Base-by-base conservation (phyloP, 2,329 filamentous ascomycete genomes). In the Ascocoryne sarcoides region DNA sequence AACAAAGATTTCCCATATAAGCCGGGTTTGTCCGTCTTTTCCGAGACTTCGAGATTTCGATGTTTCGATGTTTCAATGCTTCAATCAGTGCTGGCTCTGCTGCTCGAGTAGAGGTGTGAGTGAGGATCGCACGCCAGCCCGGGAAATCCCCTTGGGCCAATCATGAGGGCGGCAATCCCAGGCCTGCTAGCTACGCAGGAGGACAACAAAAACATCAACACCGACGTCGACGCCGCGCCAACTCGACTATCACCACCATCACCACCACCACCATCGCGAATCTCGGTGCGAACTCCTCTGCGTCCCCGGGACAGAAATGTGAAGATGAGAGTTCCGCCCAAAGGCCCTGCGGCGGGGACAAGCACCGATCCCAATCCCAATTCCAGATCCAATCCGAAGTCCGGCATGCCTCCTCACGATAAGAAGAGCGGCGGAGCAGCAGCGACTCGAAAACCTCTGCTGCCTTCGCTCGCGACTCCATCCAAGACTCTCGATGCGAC, bases 401-500 rank as follows among this genome's bases (percentile, higher is more conserved):
- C 23, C 7, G 23, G 7, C 38, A 60, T 67, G 58, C 67, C 74
- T 62, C 64, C 64, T 46, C 60, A 61, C 58, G 68, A 74, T 63
- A 72, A 69, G 64, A 68, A 66, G 38, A 66, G 64, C 62, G 66
- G 66, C 39, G 29, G 26, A 39, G 39, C 61, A 63, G 23, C 23
- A 26, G 23, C 63, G 55, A 62, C 60, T 60, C 67, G 66, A 56
- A 55, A 69, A 65, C 49, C 70, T 70, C 71, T 82, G 56, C 80
- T 80, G 65, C 83, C 85, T 39, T 73, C 78, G 44, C 75, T 88
- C 54, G 74, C 70, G 60, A 71, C 80, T 48, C 67, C 76, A 33
- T 75, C 71, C 34, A 70, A 79, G 72, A 32, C 46, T 15, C 64
- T n/a, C n/a, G n/a, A n/a, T n/a, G n/a, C 65, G 31, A 62, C 46